Conservation (phyloP, 441 rosid genomes). For the Croton laevigatus region DNA sequence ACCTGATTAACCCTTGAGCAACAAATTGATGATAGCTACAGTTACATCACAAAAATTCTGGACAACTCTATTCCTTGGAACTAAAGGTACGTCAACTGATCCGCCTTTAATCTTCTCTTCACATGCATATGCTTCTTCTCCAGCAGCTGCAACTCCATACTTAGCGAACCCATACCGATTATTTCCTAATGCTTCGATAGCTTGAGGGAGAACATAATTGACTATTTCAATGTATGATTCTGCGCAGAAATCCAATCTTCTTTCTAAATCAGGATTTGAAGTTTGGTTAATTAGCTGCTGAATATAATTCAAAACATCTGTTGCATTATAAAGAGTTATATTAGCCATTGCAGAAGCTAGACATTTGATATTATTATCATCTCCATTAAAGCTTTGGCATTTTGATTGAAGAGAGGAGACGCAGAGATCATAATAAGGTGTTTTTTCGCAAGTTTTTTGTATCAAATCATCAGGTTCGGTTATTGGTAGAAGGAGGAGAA, state of each 20-base stretch:
- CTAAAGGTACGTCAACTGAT: conserved; percentile 30
- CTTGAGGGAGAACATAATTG: conserved; percentile 69
- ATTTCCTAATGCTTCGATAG: conserved; percentile 51
- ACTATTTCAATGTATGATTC: conserved; percentile 73
- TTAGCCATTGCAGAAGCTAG: conserved; percentile 46
- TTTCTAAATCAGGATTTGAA: conserved; percentile 47
- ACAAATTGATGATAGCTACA: conserved; percentile 49
- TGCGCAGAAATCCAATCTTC: conserved; percentile 56
- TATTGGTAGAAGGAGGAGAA: conserved; percentile 7
- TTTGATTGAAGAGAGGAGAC: conserved; percentile 38
- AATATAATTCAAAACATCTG: conserved; percentile 46
- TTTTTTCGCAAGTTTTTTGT: no score
- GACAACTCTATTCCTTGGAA: conserved; percentile 43
- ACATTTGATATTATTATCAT: conserved; percentile 26
- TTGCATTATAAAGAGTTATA: conserved; percentile 46
- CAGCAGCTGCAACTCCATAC: conserved; percentile 51
- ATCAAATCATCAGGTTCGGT: conserved; percentile 37
- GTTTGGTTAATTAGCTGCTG: conserved; percentile 35
- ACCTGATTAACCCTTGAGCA: conserved; percentile 29
- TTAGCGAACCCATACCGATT: conserved; percentile 52
- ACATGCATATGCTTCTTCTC: conserved; percentile 51
- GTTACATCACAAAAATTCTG: conserved; percentile 55
- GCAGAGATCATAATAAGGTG: conserved; percentile 61
- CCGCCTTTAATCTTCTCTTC: conserved; percentile 39
- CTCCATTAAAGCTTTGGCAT: conserved; percentile 29